These are phyloP conservation scores for Curvularia eragrostidis DNA, from an alignment of 2,329 filamentous ascomycete genomes.

Conservation along the genomic window DNA sequence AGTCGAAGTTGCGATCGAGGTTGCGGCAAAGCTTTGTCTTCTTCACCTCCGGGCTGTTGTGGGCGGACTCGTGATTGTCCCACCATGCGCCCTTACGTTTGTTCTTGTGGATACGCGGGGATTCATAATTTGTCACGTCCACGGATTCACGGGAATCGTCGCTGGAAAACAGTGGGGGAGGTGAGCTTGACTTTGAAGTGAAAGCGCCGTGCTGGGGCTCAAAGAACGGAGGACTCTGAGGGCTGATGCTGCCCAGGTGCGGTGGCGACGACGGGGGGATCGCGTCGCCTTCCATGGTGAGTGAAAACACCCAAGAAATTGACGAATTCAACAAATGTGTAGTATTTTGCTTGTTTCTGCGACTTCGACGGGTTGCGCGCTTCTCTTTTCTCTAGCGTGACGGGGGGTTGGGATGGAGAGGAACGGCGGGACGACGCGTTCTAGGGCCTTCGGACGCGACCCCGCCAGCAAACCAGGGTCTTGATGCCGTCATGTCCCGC, in stretches of 20 bases:
- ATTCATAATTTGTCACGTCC: conserved; percentile 42
- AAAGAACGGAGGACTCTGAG: conserved; percentile 38
- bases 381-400: not conserved
- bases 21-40: conserved; percentile 40
- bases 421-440: conserved; percentile 21
- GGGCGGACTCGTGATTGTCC: conserved; percentile 26
- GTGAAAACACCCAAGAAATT: not conserved
- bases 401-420: conserved; percentile 5
- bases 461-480: conserved; percentile 24
- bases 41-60: conserved; percentile 29
- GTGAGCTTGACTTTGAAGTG: conserved; percentile 42
- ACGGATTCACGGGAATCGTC: conserved; percentile 39
- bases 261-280: conserved; percentile 34
- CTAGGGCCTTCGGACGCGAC: conserved; percentile 20
- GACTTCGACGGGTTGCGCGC: not conserved
- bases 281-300: conserved; percentile 33
- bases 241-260: conserved; percentile 28
- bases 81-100: conserved; percentile 46
- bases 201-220: conserved; percentile 23
- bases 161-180: conserved; percentile 44
- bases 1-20: conserved; percentile 44
- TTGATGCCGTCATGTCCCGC: conserved; percentile 26
- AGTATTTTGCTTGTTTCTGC: not conserved
- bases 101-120: conserved; percentile 42
- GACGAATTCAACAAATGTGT: not conserved